phyloP scores from a whole-genome alignment of 2,329 filamentous ascomycete genomes.

The Fusarium humuli region DNA sequence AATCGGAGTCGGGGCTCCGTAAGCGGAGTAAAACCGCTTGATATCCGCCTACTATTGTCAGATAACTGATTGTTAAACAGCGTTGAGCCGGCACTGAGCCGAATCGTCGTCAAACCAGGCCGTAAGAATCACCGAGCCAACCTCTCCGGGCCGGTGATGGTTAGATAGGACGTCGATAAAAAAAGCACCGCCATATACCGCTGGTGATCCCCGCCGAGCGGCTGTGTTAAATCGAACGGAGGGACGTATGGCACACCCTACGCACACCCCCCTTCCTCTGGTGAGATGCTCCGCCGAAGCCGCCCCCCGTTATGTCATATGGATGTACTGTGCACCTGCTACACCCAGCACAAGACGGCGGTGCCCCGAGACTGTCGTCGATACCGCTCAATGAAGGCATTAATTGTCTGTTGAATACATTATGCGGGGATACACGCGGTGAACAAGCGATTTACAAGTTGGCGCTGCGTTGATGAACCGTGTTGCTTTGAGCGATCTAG shows the following conservation, averaged over 20 bases:
- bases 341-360: conserved; percentile 28
- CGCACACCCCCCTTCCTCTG: conserved; percentile 30
- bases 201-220: conserved; percentile 40
- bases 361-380: conserved; percentile 18
- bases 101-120: conserved; percentile 1
- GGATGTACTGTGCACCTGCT: conserved; percentile 9
- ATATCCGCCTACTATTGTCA: conserved; percentile 23
- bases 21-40: conserved; percentile 17
- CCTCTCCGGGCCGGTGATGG: conserved; percentile 42
- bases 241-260: conserved; percentile 20
- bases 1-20: conserved; percentile 21
- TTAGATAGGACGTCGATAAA: conserved; percentile 22
- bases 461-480: not conserved
- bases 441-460: not conserved
- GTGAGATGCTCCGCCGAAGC: conserved; percentile 37
- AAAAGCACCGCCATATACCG: conserved; percentile 39
- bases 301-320: conserved; percentile 41
- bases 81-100: conserved; percentile 24
- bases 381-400: conserved; percentile 6
- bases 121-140: conserved; percentile 37
- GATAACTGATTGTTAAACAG: conserved; percentile 14
- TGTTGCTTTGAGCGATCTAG: not conserved
- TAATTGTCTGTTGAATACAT: not conserved
- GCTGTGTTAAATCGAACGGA: conserved; percentile 29
- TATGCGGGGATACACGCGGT: not conserved